Base-by-base conservation (phyloP, 78 protist genomes). In the Dictyostelium intermedium region DNA sequence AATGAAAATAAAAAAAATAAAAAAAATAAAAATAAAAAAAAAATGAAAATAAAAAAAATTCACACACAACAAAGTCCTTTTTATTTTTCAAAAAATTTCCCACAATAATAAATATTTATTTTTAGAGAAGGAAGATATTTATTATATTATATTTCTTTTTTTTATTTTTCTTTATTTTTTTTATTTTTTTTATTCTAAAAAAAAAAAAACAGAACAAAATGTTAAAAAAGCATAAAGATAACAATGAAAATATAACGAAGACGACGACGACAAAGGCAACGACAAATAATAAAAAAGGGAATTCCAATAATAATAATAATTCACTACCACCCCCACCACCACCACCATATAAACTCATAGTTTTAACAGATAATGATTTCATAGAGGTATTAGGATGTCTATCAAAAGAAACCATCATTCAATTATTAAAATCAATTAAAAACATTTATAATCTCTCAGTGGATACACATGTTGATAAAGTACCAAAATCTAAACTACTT, bases 281-380 rank as follows among this genome's bases (percentile, higher is more conserved):
- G 63, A 61, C 13, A 61, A 61, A 61, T 61, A 61, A 61, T 61
- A 61, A 61, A 23, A 61, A 60, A 5, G 27, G 25, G 5, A 56
- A 56, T 56, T 20, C 20, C 2, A 56, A n/a, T 60, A 60, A 60
- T 23, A 60, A 60, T n/a, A 56, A 56, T 61, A 61, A 61, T 61
- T 23, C 5, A 60, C 3, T 10, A 20, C 70, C 70, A 60, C 79
- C 79, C 10, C 45, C 79, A 34, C 79, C 45, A 4, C 45, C 79
- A 34, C 79, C 79, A 34, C 41, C 45, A 32, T 72, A 72, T 18
- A 72, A 72, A 79, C 34, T 45, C 25, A 23, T 79, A 56, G 39
- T 89, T 13, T 70, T 89, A 50, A 78, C 72, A 32, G 94, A 89
- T 70, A 66, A 69, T 25, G 94, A 89, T 30, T 61, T 89, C n/a